Base-by-base conservation (phyloP, 768 basidiomycete genomes). In the Leccinum broughii region DNA sequence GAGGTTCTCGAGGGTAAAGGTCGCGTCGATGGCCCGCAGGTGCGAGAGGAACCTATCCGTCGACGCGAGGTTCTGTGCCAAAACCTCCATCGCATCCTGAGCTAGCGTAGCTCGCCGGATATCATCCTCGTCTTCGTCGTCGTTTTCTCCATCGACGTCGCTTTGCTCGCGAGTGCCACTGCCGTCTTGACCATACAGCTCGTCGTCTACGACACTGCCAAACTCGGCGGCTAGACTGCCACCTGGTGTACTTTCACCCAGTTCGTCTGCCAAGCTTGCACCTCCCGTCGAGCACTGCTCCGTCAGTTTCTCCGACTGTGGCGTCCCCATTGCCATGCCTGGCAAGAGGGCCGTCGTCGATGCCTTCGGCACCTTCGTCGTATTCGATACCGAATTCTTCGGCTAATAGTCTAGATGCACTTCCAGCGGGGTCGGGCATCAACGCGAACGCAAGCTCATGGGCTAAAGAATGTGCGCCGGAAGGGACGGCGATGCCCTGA, bases 361-460 rank as follows among this genome's bases (percentile, higher is more conserved):
- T 90, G 41, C 89, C 90, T 75, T 92, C 90, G 30, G 89, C 89
- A 50, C 89, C 91, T 70, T 92, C 90, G 62, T 93, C 22, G 22
- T 90, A 93, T 69, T 93, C 92, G 62, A 94, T 88, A 10, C 92
- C 92, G 63, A 94, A 91, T 73, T 94, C 93, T 74, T 93, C 92
- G 13, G 90, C 90, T 6, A 94, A 79, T 34, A 92, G 73, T 71
- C 85, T 88, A 24, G 90, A 92, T 26, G 74, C 49, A 56, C 89
- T 85, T 28, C 84, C 80, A 54, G 82, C 88, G 0, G 93, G 92
- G 75, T 94, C 92, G 24, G 92, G 92, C 86, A 93, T 90, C 57
- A 94, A 81, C 10, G 92, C 92, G 35, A 88, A 85, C 6, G 93
- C 92, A 37, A 94, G 84, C 69, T 94, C 92, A 73, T 94, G 92